Conservation (phyloP, 2,329 filamentous ascomycete species). For the Decorospora gaudefroyi region DNA sequence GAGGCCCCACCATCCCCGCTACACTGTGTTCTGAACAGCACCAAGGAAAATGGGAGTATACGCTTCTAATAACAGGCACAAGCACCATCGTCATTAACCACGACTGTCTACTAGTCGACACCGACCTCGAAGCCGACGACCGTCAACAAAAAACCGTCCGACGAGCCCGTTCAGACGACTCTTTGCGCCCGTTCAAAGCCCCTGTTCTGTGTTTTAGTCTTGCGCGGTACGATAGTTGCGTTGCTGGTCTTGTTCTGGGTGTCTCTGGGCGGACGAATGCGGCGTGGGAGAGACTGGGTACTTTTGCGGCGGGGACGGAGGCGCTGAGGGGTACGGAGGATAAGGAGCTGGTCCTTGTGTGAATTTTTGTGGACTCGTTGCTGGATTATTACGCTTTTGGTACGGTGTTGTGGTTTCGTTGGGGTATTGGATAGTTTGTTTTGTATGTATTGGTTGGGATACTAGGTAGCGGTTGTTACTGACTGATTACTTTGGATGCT, state of each 20-base stretch:
- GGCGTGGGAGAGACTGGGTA: conserved; percentile 36
- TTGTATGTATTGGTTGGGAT: no score
- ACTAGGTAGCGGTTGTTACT: no score
- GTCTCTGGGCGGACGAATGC: conserved; percentile 12
- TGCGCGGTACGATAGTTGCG: conserved; percentile 30
- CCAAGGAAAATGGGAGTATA: conserved; percentile 28
- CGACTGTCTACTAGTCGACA: conserved; percentile 36
- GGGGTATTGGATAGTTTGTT: no score
- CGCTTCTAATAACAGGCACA: conserved; percentile 33
- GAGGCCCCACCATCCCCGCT: conserved; percentile 26
- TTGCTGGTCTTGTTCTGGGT: conserved; percentile 39
- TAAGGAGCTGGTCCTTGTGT: conserved; percentile 29
- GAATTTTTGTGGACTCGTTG: no score
- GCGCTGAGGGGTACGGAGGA: conserved; percentile 25
- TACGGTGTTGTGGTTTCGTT: no score
- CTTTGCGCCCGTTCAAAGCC: conserved; percentile 23
- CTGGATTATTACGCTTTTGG: no score
- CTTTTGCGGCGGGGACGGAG: conserved; percentile 36
- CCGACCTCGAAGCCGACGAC: conserved; percentile 5
- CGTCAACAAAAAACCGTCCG: conserved; percentile 22
- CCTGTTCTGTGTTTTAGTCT: conserved; percentile 36
- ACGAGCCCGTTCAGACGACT: conserved; percentile 25
- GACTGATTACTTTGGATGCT: no score
- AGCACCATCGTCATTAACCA: conserved; percentile 32
- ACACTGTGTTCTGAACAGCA: conserved; percentile 22